Percentiles rank a stretch among this genome's conserved stretches.
These are phyloP conservation scores for Aspergillus sp. DNA, from an alignment of 2,329 filamentous ascomycete species.

Conservation along the genomic window DNA sequence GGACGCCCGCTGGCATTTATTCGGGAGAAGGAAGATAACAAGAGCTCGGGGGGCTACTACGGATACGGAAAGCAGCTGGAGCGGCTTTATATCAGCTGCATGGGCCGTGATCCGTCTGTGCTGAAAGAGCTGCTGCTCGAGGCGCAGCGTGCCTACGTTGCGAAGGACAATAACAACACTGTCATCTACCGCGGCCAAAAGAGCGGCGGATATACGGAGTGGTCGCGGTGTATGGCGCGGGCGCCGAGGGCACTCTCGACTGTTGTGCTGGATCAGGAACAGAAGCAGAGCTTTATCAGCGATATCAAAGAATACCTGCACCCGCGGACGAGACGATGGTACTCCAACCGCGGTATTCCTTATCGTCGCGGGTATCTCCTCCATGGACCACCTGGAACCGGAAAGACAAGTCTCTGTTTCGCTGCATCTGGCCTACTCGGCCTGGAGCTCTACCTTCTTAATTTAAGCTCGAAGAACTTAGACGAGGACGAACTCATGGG, in stretches of 20 bases:
- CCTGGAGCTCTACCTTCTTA: slow-evolving; percentile 71
- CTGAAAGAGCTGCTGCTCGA: slow-evolving; percentile 37
- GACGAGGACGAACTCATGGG: slow-evolving; percentile 65
- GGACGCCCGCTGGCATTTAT: slow-evolving; percentile 50
- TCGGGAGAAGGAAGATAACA: slow-evolving; percentile 27
- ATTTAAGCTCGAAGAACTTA: slow-evolving; percentile 61
- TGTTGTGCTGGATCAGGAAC: slow-evolving; percentile 52
- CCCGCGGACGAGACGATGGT: slow-evolving; percentile 65
- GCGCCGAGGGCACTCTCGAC: slow-evolving; percentile 55
- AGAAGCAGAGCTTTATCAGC: slow-evolving; percentile 51
- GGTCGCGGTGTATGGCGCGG: slow-evolving; percentile 42
- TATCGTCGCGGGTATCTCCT: slow-evolving; percentile 83
- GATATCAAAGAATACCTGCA: slow-evolving; percentile 60
- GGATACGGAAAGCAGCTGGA: slow-evolving; percentile 23
- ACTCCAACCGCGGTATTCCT: slow-evolving; percentile 77
- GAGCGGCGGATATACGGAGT: slow-evolving; percentile 23
- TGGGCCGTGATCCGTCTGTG: slow-evolving; percentile 35
- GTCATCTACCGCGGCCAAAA: slow-evolving; percentile 40
- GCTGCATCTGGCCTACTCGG: slow-evolving; percentile 70
- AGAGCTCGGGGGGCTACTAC: neutral
- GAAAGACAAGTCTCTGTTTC: slow-evolving; percentile 72
- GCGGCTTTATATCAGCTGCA: slow-evolving; percentile 34
- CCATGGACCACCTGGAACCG: slow-evolving; percentile 76
- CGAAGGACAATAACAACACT: slow-evolving; percentile 36
- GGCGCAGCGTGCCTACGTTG: slow-evolving; percentile 37